phyloP scores from a whole-genome alignment of 768 basidiomycete genomes.

The Clathrus columnatus region DNA sequence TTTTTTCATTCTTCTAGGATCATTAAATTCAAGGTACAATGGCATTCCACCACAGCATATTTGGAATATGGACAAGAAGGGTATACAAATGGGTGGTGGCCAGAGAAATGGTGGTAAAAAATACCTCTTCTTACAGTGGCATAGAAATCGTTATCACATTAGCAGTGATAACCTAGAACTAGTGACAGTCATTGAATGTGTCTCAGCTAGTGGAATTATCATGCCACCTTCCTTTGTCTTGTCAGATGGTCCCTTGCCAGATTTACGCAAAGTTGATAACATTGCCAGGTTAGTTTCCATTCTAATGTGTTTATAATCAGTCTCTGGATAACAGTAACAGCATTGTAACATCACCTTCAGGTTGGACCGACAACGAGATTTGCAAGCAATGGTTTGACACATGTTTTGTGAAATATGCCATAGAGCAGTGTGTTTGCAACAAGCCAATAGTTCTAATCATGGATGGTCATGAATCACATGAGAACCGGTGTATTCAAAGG shows the following conservation, averaged over 20 bases:
- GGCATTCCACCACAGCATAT: constrained; percentile 12
- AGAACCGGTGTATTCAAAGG: constrained; percentile 17
- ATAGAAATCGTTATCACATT: constrained; percentile 16
- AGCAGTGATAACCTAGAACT: constrained; percentile 31
- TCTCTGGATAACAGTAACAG: background rate
- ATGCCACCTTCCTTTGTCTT: constrained; percentile 33
- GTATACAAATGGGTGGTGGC: constrained; percentile 17
- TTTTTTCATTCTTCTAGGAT: background rate
- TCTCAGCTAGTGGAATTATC: constrained; percentile 32
- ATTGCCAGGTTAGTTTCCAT: too few relatives aligned
- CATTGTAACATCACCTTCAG: background rate
- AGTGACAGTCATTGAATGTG: constrained; percentile 37
- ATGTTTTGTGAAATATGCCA: constrained; percentile 31
- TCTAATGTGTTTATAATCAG: too few relatives aligned
- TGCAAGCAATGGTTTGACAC: constrained; percentile 20
- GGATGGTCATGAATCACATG: constrained; percentile 39
- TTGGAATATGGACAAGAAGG: constrained; percentile 24
- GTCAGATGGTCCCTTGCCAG: too few relatives aligned
- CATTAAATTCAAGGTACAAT: background rate
- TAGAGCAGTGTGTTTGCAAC: constrained; percentile 17
- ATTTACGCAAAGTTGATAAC: too few relatives aligned
- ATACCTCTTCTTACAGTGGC: constrained; percentile 15
- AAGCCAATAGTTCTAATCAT: constrained; percentile 32
- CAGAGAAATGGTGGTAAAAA: constrained; percentile 9
- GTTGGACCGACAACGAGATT: constrained; percentile 16